Evolutionary conservation across 148 eudicot species (phyloP).

Genomic region (Rhododendron molle): DNA sequence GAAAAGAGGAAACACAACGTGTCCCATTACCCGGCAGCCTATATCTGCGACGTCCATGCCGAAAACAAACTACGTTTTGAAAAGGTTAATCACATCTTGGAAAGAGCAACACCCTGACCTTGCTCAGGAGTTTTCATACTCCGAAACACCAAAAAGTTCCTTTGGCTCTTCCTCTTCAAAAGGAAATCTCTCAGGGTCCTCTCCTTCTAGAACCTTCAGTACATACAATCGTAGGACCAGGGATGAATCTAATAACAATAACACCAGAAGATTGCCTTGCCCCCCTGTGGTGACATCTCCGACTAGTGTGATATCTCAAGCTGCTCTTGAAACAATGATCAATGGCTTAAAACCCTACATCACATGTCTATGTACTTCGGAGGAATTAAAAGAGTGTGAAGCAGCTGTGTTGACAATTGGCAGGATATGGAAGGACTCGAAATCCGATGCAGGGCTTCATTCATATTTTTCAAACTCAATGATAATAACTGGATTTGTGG

Average conservation of each 20-base stretch:
- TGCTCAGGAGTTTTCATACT: conserved; percentile 36
- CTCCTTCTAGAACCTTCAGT: conserved; percentile 18
- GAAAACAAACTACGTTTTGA: conserved; percentile 51
- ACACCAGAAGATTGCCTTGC: conserved; percentile 30
- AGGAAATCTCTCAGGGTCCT: conserved; percentile 15
- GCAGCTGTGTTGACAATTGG: conserved; percentile 31
- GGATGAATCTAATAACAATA: conserved; percentile 10
- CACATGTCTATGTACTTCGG: conserved; percentile 42
- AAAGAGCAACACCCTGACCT: conserved; percentile 50
- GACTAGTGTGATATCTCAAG: conserved; percentile 53
- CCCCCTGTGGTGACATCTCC: conserved; percentile 31
- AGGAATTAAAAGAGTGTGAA: conserved; percentile 55
- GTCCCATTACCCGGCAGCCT: conserved; percentile 58
- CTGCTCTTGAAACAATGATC: conserved; percentile 40
- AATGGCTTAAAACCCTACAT: conserved; percentile 40
- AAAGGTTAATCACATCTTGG: conserved; percentile 51
- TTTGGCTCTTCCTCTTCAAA: conserved; percentile 13
- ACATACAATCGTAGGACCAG: conserved; percentile 11
- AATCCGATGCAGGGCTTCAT: conserved; percentile 33
- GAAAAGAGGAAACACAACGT: conserved; percentile 52
- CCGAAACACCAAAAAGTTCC: conserved; percentile 32
- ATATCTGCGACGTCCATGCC: conserved; percentile 35
- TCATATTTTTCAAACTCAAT: conserved; percentile 39
- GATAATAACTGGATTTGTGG: conserved; percentile 46
- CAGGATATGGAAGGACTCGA: conserved; percentile 39